These are phyloP conservation scores for Sarcodon aspratus DNA, from an alignment of 768 basidiomycete genomes.

Conservation along the genomic window DNA sequence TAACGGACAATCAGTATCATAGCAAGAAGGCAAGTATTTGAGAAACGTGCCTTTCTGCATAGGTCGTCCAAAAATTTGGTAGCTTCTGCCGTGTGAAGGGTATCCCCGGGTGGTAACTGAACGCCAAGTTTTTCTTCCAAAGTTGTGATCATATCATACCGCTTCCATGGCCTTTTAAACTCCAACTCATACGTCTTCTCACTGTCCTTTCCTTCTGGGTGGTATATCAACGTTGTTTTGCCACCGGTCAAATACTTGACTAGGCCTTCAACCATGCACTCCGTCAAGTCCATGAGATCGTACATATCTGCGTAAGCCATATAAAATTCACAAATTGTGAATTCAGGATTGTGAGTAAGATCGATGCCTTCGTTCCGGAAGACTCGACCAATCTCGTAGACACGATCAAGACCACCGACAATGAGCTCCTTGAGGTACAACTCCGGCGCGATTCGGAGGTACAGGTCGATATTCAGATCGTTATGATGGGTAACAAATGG, in stretches of 20 bases:
- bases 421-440: constrained; percentile 96
- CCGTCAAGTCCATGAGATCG: constrained; percentile 97
- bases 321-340: constrained; percentile 99
- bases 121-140: constrained; percentile 88
- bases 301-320: constrained; percentile 99
- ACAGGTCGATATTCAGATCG: constrained; percentile 92
- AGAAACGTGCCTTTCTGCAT: constrained; percentile 57
- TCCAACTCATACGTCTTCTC: constrained; percentile 67
- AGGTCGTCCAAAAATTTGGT: constrained; percentile 83
- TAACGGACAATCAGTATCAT: constrained; percentile 16
- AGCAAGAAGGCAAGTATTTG: neutral
- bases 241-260: constrained; percentile 82
- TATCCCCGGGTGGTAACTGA: constrained; percentile 89
- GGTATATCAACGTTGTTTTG: constrained; percentile 68
- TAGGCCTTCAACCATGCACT: constrained; percentile 79
- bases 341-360: constrained; percentile 98
- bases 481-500: constrained; percentile 99
- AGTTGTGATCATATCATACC: constrained; percentile 96
- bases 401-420: constrained; percentile 94
- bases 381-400: constrained; percentile 96
- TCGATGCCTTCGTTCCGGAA: constrained; percentile 99
- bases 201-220: constrained; percentile 89
- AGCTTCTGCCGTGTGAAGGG: constrained; percentile 77
- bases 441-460: constrained; percentile 95
- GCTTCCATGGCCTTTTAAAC: constrained; percentile 93